These are phyloP conservation scores for Scalesia atractyloides DNA, from an alignment of 129 eudicot genomes.

Conservation along the genomic window DNA sequence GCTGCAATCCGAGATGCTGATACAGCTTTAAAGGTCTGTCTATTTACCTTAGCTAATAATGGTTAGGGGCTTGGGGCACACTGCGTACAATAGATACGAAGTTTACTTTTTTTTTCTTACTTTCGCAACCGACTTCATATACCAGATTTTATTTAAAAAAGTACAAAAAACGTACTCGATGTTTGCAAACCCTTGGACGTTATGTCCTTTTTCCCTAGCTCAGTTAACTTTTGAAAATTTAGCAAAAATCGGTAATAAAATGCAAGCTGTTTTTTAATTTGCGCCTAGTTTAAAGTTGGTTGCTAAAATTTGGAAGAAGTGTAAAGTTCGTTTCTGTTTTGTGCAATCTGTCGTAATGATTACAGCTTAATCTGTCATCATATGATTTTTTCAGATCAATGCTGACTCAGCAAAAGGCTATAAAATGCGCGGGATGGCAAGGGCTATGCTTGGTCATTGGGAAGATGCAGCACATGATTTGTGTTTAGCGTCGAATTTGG, in stretches of 20 bases:
- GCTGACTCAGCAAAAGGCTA: conserved; percentile 89
- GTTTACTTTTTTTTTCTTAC: not conserved
- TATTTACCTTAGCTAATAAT: conserved; percentile 1
- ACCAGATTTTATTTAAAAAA: not conserved
- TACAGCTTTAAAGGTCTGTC: conserved; percentile 82
- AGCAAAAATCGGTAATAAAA: not conserved
- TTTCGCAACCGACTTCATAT: not conserved
- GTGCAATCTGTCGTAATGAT: not conserved
- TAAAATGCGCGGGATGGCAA: conserved; percentile 75
- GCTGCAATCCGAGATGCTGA: conserved; percentile 94
- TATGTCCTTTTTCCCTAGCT: no score
- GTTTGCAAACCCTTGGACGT: no score
- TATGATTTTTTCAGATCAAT: conserved; percentile 48
- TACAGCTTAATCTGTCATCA: not conserved
- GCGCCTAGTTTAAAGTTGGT: not conserved
- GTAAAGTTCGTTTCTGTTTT: not conserved
- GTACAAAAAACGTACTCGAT: no score
- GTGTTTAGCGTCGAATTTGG: conserved; percentile 67
- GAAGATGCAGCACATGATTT: conserved; percentile 84
- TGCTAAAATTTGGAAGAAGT: not conserved
- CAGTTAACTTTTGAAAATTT: no score
- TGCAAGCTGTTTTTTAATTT: not conserved
- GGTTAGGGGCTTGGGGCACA: not conserved
- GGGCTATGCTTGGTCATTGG: conserved; percentile 89
- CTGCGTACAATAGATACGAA: not conserved